These are phyloP conservation scores for Lentinula edodes DNA, from an alignment of 768 basidiomycete genomes.

Conservation along the genomic window DNA sequence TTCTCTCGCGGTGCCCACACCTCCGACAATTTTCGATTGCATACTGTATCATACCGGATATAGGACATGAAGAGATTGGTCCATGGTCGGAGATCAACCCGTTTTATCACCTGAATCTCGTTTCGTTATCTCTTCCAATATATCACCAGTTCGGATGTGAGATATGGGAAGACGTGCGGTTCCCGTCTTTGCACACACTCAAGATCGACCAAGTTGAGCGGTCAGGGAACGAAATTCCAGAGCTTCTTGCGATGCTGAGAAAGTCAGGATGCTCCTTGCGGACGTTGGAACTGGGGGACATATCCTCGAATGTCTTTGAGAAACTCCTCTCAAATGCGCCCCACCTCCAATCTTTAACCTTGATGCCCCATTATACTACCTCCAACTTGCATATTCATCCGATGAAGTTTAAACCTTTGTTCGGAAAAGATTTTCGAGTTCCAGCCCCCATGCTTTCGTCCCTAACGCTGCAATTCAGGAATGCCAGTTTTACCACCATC, in stretches of 20 bases:
- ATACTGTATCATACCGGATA: neutral
- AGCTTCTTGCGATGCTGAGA: neutral
- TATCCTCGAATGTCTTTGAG: neutral
- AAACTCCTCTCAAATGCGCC: neutral
- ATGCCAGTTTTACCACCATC: neutral
- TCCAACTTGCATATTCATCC: neutral
- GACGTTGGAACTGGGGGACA: neutral
- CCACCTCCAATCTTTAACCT: neutral
- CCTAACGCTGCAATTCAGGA: neutral
- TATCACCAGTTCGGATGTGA: neutral
- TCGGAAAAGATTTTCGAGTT: neutral
- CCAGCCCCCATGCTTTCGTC: neutral
- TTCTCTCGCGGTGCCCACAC: neutral
- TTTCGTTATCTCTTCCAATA: neutral
- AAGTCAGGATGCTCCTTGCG: neutral
- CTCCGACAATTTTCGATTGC: neutral
- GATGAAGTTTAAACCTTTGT: neutral
- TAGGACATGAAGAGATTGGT: neutral
- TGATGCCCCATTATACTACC: neutral
- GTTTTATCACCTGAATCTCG: neutral
- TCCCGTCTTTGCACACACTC: neutral
- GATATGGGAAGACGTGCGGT: neutral
- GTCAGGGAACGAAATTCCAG: neutral
- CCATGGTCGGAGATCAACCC: neutral
- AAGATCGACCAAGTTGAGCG: neutral